These are phyloP conservation scores for Carallia pectinifolia DNA, from an alignment of 345 rosid species.

Conservation along the genomic window DNA sequence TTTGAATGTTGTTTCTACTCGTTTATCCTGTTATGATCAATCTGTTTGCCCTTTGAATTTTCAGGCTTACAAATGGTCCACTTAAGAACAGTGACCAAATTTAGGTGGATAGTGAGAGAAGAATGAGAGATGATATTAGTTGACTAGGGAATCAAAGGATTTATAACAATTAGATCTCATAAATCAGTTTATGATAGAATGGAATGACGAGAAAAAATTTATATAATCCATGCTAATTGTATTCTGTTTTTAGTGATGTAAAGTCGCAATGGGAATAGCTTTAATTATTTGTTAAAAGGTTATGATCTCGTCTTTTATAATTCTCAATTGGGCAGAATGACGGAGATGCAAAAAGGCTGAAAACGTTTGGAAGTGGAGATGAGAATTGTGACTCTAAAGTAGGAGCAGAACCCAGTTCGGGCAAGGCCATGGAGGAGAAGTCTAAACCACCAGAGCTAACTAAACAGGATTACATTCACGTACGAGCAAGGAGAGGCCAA, in stretches of 20 bases:
- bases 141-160: background rate
- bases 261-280: too few relatives aligned
- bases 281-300: background rate
- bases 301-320: slow-evolving; percentile 5
- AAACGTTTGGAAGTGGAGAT: slow-evolving; percentile 49
- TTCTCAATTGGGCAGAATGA: slow-evolving; percentile 41
- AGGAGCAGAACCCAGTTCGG: slow-evolving; percentile 47
- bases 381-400: slow-evolving; percentile 43
- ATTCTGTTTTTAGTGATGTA: too few relatives aligned
- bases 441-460: slow-evolving; percentile 54
- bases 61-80: too few relatives aligned
- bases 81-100: too few relatives aligned
- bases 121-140: too few relatives aligned
- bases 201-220: too few relatives aligned
- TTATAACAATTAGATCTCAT: too few relatives aligned
- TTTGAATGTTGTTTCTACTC: slow-evolving; percentile 1
- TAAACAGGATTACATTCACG: slow-evolving; percentile 87
- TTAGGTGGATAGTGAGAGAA: too few relatives aligned
- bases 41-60: background rate
- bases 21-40: background rate
- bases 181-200: too few relatives aligned
- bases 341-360: slow-evolving; percentile 57
- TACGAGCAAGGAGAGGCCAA: slow-evolving; percentile 94
- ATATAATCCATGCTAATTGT: too few relatives aligned
- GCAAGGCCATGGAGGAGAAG: slow-evolving; percentile 49